A percentile compares a stretch with the other conserved stretches of the same genome.
Evolutionary conservation across 306 rosid species (phyloP).

Genomic region (Fragaria ananassa): DNA sequence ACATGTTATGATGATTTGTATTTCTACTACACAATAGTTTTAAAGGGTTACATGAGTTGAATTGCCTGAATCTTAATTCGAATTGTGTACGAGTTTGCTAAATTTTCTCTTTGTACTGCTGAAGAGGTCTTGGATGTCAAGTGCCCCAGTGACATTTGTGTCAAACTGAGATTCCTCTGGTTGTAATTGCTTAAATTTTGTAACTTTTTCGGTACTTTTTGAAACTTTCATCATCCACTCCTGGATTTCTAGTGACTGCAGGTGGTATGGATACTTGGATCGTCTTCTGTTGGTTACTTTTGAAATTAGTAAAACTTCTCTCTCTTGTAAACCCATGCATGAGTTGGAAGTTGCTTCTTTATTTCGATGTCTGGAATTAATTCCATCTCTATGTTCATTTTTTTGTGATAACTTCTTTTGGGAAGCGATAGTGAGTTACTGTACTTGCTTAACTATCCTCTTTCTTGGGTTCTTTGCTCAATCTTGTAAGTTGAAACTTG

Average conservation of each 20-base stretch:
- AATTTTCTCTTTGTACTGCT: not conserved
- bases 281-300: not conserved
- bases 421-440: not conserved
- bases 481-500: not conserved
- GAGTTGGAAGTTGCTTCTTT: conserved; percentile 4
- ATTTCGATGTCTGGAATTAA: not conserved
- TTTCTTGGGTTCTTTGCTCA: not conserved
- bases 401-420: not conserved
- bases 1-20: not conserved
- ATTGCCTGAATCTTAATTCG: not conserved
- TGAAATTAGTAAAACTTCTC: not conserved
- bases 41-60: not conserved
- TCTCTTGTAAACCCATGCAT: not conserved
- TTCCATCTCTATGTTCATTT: not conserved
- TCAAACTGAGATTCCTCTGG: not conserved
- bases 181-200: not conserved
- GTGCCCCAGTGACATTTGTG: not conserved
- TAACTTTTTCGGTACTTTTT: not conserved
- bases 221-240: not conserved
- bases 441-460: not conserved
- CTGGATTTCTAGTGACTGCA: not conserved
- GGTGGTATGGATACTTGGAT: not conserved
- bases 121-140: conserved; percentile 3
- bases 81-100: not conserved
- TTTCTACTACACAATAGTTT: not conserved